Percentiles rank a stretch among this genome's conserved stretches.
Evolutionary conservation across 2,329 filamentous ascomycete genomes (phyloP).

Genomic region (Penicillium sp.): DNA sequence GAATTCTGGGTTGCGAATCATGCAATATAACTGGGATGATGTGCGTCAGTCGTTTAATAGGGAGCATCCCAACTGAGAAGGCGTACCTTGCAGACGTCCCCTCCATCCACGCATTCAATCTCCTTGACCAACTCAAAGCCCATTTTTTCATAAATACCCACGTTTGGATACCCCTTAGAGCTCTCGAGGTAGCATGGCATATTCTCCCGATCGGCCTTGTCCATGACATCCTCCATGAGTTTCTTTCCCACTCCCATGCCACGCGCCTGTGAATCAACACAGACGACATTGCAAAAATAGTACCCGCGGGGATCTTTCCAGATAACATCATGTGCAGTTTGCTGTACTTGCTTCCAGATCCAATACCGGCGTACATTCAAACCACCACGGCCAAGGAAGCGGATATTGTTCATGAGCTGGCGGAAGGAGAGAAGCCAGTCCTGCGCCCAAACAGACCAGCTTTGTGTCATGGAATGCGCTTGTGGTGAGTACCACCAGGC

Average conservation of each 20-base stretch:
- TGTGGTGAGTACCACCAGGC: constrained; percentile 69
- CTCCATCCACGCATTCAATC: constrained; percentile 65
- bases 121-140: constrained; percentile 64
- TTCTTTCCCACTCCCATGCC: constrained; percentile 64
- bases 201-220: constrained; percentile 61
- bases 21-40: constrained; percentile 22
- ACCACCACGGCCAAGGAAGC: constrained; percentile 63
- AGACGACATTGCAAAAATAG: constrained; percentile 75
- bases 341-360: constrained; percentile 69
- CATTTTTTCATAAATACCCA: constrained; percentile 67
- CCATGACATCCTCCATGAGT: constrained; percentile 62
- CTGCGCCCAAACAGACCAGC: constrained; percentile 62
- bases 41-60: constrained; percentile 6
- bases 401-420: constrained; percentile 65
- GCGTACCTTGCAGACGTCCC: constrained; percentile 52
- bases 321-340: constrained; percentile 57
- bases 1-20: constrained; percentile 19
- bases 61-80: neutral
- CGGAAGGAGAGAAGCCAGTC: constrained; percentile 64
- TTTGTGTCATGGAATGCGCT: constrained; percentile 46
- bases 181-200: constrained; percentile 69
- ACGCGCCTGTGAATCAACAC: constrained; percentile 63
- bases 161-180: constrained; percentile 64
- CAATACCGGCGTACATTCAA: constrained; percentile 65
- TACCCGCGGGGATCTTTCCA: constrained; percentile 67